Evolutionary conservation across 1,284 basidiomycete genomes (phyloP).

Genomic region (Microbotryum violaceum): DNA sequence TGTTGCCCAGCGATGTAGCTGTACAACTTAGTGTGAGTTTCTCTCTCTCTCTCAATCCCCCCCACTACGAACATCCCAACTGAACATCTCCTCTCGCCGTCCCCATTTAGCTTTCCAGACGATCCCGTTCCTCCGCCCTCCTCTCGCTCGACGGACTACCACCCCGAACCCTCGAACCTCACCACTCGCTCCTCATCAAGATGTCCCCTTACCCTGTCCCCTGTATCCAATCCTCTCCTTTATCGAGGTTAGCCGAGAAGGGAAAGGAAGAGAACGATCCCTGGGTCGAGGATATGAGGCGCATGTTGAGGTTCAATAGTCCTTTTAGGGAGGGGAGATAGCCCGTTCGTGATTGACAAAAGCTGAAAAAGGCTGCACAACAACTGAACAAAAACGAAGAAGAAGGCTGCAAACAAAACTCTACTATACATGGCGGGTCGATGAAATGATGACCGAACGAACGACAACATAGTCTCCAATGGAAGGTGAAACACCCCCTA

Average conservation of each 20-base stretch:
- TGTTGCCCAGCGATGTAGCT: slow-evolving; percentile 73
- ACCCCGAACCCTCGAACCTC: slow-evolving; percentile 67
- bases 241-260: slow-evolving; percentile 53
- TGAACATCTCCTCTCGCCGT: slow-evolving; percentile 36
- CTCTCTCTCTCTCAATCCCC: slow-evolving; percentile 13
- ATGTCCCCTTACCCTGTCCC: slow-evolving; percentile 85
- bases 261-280: slow-evolving; percentile 53
- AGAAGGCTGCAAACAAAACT: too few relatives aligned
- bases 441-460: too few relatives aligned
- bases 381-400: too few relatives aligned
- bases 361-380: background rate
- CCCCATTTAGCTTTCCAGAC: slow-evolving; percentile 63
- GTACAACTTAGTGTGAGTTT: slow-evolving; percentile 67
- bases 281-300: slow-evolving; percentile 93
- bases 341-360: too few relatives aligned
- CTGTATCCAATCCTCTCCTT: slow-evolving; percentile 51
- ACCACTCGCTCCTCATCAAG: slow-evolving; percentile 75
- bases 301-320: slow-evolving; percentile 36
- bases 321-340: slow-evolving; percentile 12
- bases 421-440: too few relatives aligned
- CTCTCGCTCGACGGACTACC: slow-evolving; percentile 87
- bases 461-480: too few relatives aligned
- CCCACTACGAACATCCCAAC: slow-evolving; percentile 60
- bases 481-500: background rate
- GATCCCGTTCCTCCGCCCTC: slow-evolving; percentile 75